These are phyloP conservation scores for Eutrema japonicum DNA, from an alignment of 345 rosid genomes.

Conservation along the genomic window DNA sequence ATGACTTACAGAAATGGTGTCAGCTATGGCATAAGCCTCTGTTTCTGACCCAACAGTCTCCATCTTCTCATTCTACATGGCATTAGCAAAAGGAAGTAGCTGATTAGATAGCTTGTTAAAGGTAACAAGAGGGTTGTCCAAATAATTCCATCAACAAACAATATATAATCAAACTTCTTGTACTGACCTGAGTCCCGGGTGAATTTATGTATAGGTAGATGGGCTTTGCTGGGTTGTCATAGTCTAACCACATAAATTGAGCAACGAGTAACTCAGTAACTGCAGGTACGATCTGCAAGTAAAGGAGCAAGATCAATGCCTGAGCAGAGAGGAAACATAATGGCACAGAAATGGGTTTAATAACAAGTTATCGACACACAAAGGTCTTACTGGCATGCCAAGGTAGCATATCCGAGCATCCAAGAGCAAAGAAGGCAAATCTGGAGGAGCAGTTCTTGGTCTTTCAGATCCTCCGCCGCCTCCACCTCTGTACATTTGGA, in stretches of 20 bases:
- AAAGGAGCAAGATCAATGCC: slow-evolving; percentile 20
- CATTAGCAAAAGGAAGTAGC: slow-evolving; percentile 11
- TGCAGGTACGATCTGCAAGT: slow-evolving; percentile 80
- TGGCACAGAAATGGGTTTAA: neutral
- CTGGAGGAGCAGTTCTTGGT: slow-evolving; percentile 79
- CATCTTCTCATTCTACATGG: slow-evolving; percentile 75
- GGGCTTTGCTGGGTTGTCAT: slow-evolving; percentile 68
- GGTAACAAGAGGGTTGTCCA: slow-evolving; percentile 15
- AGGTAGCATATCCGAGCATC: slow-evolving; percentile 84
- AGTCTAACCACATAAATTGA: slow-evolving; percentile 85
- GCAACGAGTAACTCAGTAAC: slow-evolving; percentile 89
- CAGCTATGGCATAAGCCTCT: slow-evolving; percentile 93
- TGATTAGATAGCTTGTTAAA: neutral
- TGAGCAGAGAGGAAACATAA: slow-evolving; percentile 7
- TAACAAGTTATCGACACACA: neutral
- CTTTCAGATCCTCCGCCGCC: slow-evolving; percentile 52
- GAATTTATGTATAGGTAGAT: slow-evolving; percentile 84
- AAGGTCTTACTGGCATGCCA: slow-evolving; percentile 85
- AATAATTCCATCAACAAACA: neutral
- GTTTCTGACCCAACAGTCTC: slow-evolving; percentile 92
- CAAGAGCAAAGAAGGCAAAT: slow-evolving; percentile 88
- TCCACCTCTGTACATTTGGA: slow-evolving; percentile 77
- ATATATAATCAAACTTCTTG: slow-evolving; percentile 14
- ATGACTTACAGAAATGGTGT: slow-evolving; percentile 69
- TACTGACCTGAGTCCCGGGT: slow-evolving; percentile 78